Evolutionary conservation across 116 monocot genomes (phyloP).

Genomic region (Zostera marina): DNA sequence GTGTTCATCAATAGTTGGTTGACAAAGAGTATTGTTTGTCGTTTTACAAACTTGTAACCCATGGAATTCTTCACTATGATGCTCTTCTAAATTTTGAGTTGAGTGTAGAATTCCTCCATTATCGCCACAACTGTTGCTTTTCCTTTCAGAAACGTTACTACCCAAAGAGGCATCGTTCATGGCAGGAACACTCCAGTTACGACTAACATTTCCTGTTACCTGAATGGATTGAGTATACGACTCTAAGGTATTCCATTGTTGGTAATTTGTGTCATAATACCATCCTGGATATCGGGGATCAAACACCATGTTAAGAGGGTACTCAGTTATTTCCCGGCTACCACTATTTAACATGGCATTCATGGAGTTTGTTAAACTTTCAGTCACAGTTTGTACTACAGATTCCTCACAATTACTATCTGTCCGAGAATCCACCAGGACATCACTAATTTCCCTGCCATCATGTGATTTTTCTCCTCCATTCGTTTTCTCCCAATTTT

Average conservation of each 20-base stretch:
- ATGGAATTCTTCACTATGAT: slow-evolving; percentile 3
- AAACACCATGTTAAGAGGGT: slow-evolving; percentile 85
- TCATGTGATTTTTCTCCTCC: slow-evolving; percentile 9
- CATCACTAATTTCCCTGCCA: slow-evolving; percentile 4
- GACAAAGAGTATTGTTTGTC: slow-evolving; percentile 7
- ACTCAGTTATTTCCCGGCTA: slow-evolving; percentile 21
- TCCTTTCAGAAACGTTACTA: slow-evolving; percentile 3
- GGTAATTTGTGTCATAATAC: slow-evolving; percentile 79
- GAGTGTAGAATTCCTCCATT: slow-evolving; percentile 7
- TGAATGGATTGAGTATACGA: slow-evolving; percentile 37
- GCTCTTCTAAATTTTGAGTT: slow-evolving; percentile 1
- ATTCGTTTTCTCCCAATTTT: slow-evolving; percentile 5
- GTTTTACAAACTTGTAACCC: slow-evolving; percentile 7
- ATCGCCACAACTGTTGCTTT: slow-evolving; percentile 1
- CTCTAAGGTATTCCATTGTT: slow-evolving; percentile 65
- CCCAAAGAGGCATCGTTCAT: slow-evolving; percentile 5
- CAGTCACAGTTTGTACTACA: slow-evolving; percentile 26
- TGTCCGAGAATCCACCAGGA: neutral
- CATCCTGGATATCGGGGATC: slow-evolving; percentile 83
- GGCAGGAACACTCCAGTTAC: slow-evolving; percentile 13
- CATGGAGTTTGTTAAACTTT: slow-evolving; percentile 16
- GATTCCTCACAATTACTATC: slow-evolving; percentile 13
- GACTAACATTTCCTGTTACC: slow-evolving; percentile 9
- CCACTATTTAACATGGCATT: slow-evolving; percentile 22
- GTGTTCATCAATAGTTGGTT: slow-evolving; percentile 16